These are phyloP conservation scores for Crinitomyces ghanaensis DNA, from an alignment of 805 yeast genomes.

Conservation along the genomic window DNA sequence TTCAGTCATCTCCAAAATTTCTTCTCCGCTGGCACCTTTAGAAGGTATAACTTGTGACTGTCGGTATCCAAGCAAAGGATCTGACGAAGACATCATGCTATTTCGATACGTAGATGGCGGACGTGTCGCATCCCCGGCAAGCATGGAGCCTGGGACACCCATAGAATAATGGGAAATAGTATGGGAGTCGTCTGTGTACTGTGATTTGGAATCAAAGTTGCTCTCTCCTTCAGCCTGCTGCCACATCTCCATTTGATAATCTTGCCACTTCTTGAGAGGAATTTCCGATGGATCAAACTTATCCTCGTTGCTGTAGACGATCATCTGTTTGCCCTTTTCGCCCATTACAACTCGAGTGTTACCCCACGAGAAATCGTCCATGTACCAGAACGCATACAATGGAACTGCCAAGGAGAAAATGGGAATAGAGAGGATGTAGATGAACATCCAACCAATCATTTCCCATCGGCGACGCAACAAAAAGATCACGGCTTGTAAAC, in stretches of 20 bases:
- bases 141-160: slow-evolving; percentile 4
- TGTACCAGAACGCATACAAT: slow-evolving; percentile 48
- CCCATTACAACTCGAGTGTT: slow-evolving; percentile 48
- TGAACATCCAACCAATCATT: slow-evolving; percentile 43
- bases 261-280: slow-evolving; percentile 47
- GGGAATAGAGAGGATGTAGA: slow-evolving; percentile 47
- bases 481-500: slow-evolving; percentile 45
- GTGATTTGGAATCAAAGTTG: slow-evolving; percentile 7
- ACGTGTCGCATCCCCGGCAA: slow-evolving; percentile 2
- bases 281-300: slow-evolving; percentile 44
- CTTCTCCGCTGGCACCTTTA: slow-evolving; percentile 2
- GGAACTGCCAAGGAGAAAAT: slow-evolving; percentile 49
- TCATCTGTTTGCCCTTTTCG: slow-evolving; percentile 38
- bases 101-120: slow-evolving; percentile 3
- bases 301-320: slow-evolving; percentile 36
- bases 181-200: not conserved
- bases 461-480: slow-evolving; percentile 35
- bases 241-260: slow-evolving; percentile 42
- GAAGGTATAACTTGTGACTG: not conserved
- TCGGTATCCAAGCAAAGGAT: not conserved
- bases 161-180: slow-evolving; percentile 7
- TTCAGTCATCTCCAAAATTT: slow-evolving; percentile 16
- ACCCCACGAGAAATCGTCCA: slow-evolving; percentile 62
- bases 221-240: slow-evolving; percentile 4
- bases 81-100: not conserved